phyloP scores from a whole-genome alignment of 305 asterid species.

The Withania somnifera region DNA sequence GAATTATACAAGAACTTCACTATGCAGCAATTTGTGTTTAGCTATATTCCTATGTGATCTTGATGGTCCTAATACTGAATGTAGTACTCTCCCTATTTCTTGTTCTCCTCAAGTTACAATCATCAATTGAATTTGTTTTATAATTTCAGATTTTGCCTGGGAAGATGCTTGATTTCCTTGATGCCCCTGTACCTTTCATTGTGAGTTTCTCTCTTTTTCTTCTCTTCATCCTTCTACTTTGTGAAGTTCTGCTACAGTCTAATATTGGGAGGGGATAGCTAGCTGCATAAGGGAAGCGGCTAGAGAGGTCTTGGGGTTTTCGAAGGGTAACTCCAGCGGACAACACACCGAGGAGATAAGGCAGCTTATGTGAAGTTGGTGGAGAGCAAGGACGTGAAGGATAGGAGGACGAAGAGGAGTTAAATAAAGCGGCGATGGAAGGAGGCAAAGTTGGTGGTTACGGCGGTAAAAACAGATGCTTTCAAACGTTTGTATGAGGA shows the following conservation, averaged over 20 bases:
- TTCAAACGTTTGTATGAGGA: too few relatives aligned
- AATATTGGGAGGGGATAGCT: too few relatives aligned
- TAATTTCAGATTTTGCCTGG: conserved; percentile 71
- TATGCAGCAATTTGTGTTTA: background rate
- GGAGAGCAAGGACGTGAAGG: too few relatives aligned
- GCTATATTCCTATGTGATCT: conserved; percentile 2
- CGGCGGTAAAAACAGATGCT: too few relatives aligned
- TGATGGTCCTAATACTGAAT: background rate
- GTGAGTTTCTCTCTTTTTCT: conserved; percentile 36
- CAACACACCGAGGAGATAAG: too few relatives aligned
- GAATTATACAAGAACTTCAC: background rate
- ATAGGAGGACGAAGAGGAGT: too few relatives aligned
- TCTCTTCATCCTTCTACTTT: background rate
- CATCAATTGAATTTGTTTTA: conserved; percentile 5
- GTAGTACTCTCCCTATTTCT: background rate
- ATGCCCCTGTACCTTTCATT: conserved; percentile 96
- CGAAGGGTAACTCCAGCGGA: too few relatives aligned
- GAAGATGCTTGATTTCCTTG: conserved; percentile 89
- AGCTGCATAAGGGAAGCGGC: too few relatives aligned
- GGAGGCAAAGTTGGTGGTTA: too few relatives aligned
- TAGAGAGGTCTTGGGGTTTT: too few relatives aligned
- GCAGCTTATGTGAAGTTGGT: too few relatives aligned
- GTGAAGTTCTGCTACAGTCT: background rate
- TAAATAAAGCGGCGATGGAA: too few relatives aligned
- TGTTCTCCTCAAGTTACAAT: conserved; percentile 6